A percentile compares a stretch with the other conserved stretches of the same genome.
phyloP scores from a whole-genome alignment of 306 rosid genomes.

The Abrus precatorius region DNA sequence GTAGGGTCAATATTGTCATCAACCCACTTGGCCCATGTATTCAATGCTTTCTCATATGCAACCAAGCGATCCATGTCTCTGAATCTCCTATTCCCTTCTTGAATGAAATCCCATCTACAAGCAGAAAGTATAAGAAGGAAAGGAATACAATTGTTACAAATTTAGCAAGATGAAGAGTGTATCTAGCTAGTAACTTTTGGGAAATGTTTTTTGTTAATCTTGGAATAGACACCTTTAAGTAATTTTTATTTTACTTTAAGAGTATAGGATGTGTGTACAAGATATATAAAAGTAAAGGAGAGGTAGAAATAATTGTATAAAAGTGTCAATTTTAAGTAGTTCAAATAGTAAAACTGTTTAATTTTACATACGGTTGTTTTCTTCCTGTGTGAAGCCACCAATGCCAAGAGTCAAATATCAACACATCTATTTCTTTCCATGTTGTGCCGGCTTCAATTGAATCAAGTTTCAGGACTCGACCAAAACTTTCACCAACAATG shows the following conservation, averaged over 20 bases:
- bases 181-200: background rate
- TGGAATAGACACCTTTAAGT: no score
- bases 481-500: slow-evolving; percentile 36
- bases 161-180: slow-evolving; percentile 7
- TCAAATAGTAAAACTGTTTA: background rate
- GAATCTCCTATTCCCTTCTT: slow-evolving; percentile 47
- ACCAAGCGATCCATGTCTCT: slow-evolving; percentile 79
- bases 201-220: no score
- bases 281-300: no score
- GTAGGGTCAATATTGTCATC: slow-evolving; percentile 56
- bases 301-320: no score
- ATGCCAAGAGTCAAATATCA: slow-evolving; percentile 71
- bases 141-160: background rate
- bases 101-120: slow-evolving; percentile 76
- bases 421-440: slow-evolving; percentile 57
- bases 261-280: no score
- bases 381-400: slow-evolving; percentile 71
- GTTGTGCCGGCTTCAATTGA: slow-evolving; percentile 46
- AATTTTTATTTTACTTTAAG: no score
- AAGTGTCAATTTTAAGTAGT: no score
- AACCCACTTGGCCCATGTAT: slow-evolving; percentile 87
- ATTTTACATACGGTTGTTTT: slow-evolving; percentile 58
- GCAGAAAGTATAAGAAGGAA: background rate
- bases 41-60: slow-evolving; percentile 74
- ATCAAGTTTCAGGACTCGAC: slow-evolving; percentile 55